A percentile compares a stretch with the other conserved stretches of the same genome.
phyloP scores from a whole-genome alignment of 805 yeast genomes.

The Cyberlindnera sargentensis region DNA sequence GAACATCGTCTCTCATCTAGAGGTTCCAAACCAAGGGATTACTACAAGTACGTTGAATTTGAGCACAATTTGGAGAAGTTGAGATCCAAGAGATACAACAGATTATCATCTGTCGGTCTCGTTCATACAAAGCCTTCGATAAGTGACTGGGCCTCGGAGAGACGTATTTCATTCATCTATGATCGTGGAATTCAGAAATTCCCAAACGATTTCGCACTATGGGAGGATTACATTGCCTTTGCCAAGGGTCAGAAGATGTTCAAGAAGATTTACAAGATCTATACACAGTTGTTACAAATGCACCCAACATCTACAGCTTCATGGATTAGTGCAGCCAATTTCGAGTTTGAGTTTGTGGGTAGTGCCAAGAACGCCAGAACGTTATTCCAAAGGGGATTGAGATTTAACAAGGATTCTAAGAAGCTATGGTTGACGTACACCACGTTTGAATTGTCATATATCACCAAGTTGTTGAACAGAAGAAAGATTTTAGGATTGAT shows the following conservation, averaged over 20 bases:
- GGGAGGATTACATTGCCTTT: constrained; percentile 70
- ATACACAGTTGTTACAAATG: constrained; percentile 68
- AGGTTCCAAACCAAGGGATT: constrained; percentile 74
- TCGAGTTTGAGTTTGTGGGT: constrained; percentile 84
- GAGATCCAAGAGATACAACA: constrained; percentile 59
- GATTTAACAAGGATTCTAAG: constrained; percentile 70
- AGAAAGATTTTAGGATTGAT: constrained; percentile 75
- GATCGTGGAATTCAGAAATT: constrained; percentile 77
- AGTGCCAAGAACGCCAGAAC: constrained; percentile 85
- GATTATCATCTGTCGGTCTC: constrained; percentile 50
- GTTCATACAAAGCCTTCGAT: constrained; percentile 56
- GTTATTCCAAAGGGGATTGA: constrained; percentile 74
- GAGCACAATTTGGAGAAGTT: constrained; percentile 75
- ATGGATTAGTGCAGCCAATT: constrained; percentile 93
- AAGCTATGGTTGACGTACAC: constrained; percentile 81
- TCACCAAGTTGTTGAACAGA: constrained; percentile 76
- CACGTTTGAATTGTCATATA: constrained; percentile 80
- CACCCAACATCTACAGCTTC: constrained; percentile 89
- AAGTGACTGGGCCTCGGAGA: constrained; percentile 81
- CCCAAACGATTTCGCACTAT: constrained; percentile 68
- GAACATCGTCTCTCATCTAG: constrained; percentile 86
- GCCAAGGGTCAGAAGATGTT: constrained; percentile 63
- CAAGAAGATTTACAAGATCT: constrained; percentile 66
- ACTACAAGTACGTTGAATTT: constrained; percentile 67
- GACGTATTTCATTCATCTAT: constrained; percentile 74